These are phyloP conservation scores for Carpinus viminea DNA, from an alignment of 306 rosid species.

Conservation along the genomic window DNA sequence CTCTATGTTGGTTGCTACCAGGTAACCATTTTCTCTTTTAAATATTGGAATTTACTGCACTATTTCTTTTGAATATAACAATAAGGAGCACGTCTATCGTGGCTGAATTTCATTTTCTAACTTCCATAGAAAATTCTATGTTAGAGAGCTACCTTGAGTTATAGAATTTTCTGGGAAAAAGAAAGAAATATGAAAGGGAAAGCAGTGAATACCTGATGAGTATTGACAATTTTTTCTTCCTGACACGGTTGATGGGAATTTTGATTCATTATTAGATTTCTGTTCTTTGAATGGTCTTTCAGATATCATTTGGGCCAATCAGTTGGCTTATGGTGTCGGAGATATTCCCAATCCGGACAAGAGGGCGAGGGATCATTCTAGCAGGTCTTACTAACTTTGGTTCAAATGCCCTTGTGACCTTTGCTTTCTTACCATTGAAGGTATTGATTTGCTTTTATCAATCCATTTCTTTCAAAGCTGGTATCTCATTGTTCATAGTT, in stretches of 20 bases:
- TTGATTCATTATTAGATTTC: slow-evolving; percentile 7
- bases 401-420: slow-evolving; percentile 82
- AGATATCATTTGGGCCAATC: slow-evolving; percentile 98
- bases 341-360: slow-evolving; percentile 83
- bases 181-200: neutral
- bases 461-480: slow-evolving; percentile 12
- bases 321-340: slow-evolving; percentile 99
- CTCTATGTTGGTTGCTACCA: slow-evolving; percentile 97
- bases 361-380: slow-evolving; percentile 95
- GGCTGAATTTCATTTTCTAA: neutral
- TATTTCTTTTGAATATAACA: slow-evolving; percentile 10
- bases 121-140: neutral
- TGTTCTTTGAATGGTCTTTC: slow-evolving; percentile 34
- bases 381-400: slow-evolving; percentile 96
- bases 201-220: neutral
- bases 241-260: slow-evolving; percentile 22
- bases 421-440: slow-evolving; percentile 88
- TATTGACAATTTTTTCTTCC: slow-evolving; percentile 10
- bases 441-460: slow-evolving; percentile 34
- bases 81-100: neutral
- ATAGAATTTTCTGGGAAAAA: neutral
- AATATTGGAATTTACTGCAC: slow-evolving; percentile 16
- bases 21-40: slow-evolving; percentile 44
- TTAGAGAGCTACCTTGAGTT: too few relatives aligned
- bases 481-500: neutral